phyloP scores from a whole-genome alignment of 1,139 yeast species.

The Blastobotrys petasosporus region DNA sequence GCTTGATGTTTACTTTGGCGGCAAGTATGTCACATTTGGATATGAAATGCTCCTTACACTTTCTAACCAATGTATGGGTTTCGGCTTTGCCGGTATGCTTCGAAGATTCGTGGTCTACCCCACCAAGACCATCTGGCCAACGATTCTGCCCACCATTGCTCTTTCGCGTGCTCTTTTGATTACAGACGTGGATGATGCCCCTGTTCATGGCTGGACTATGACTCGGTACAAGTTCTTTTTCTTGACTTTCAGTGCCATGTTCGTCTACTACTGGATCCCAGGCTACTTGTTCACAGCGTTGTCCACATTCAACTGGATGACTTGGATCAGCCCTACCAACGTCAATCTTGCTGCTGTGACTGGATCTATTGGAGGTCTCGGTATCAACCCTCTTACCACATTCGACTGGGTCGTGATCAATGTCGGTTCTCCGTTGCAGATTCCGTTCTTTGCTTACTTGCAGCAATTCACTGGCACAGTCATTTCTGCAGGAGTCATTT shows the following conservation, averaged over 20 bases:
- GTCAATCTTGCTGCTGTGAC: slow-evolving; percentile 46
- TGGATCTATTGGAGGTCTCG: slow-evolving; percentile 47
- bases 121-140: slow-evolving; percentile 52
- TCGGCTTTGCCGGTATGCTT: slow-evolving; percentile 56
- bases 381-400: slow-evolving; percentile 47
- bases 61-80: slow-evolving; percentile 52
- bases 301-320: slow-evolving; percentile 51
- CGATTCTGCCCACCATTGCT: slow-evolving; percentile 48
- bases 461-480: slow-evolving; percentile 39
- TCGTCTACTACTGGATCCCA: slow-evolving; percentile 54
- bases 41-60: slow-evolving; percentile 45
- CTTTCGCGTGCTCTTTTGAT: slow-evolving; percentile 46
- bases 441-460: slow-evolving; percentile 43
- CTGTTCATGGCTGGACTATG: slow-evolving; percentile 45
- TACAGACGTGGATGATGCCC: slow-evolving; percentile 23
- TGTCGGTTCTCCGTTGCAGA: slow-evolving; percentile 29
- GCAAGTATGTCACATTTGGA: slow-evolving; percentile 43
- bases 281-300: slow-evolving; percentile 44
- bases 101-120: slow-evolving; percentile 55
- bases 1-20: slow-evolving; percentile 36
- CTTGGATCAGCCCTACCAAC: slow-evolving; percentile 53
- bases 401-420: slow-evolving; percentile 47
- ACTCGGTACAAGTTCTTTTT: slow-evolving; percentile 43
- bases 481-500: slow-evolving; percentile 40
- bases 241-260: slow-evolving; percentile 35